phyloP scores from a whole-genome alignment of 441 rosid species.

The Adansonia rubrostipa region DNA sequence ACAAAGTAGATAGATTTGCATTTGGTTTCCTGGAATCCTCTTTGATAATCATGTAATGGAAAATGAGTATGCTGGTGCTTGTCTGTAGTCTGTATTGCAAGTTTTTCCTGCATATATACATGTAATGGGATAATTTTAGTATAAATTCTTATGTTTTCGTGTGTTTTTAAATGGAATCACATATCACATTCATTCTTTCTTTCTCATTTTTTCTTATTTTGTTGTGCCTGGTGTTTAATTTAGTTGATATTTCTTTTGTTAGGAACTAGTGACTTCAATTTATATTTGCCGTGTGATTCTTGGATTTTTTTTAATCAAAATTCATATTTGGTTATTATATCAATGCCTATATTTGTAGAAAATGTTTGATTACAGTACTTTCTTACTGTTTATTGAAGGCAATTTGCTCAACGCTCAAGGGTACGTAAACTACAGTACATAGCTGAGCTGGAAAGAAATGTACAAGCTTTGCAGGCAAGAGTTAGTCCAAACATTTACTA shows the following conservation, averaged over 20 bases:
- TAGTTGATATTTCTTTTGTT: slow-evolving; percentile 9
- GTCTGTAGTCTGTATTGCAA: not conserved
- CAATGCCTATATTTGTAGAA: slow-evolving; percentile 1
- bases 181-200: not conserved
- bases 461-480: slow-evolving; percentile 90
- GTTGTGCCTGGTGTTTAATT: not conserved
- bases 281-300: not conserved
- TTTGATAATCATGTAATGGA: not conserved
- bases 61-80: not conserved
- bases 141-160: not conserved
- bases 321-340: slow-evolving; percentile 17
- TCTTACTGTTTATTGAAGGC: slow-evolving; percentile 58
- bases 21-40: not conserved
- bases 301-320: not conserved
- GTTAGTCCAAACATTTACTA: slow-evolving; percentile 19
- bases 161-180: not conserved
- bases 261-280: not conserved
- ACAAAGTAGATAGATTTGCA: not conserved
- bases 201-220: not conserved
- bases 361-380: slow-evolving; percentile 28
- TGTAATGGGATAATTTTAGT: not conserved
- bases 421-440: slow-evolving; percentile 99
- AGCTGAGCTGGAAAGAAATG: slow-evolving; percentile 96
- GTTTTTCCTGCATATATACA: not conserved
- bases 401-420: slow-evolving; percentile 98